Conservation (phyloP, 352 stramenopile species). For the Phytophthora europaea region DNA sequence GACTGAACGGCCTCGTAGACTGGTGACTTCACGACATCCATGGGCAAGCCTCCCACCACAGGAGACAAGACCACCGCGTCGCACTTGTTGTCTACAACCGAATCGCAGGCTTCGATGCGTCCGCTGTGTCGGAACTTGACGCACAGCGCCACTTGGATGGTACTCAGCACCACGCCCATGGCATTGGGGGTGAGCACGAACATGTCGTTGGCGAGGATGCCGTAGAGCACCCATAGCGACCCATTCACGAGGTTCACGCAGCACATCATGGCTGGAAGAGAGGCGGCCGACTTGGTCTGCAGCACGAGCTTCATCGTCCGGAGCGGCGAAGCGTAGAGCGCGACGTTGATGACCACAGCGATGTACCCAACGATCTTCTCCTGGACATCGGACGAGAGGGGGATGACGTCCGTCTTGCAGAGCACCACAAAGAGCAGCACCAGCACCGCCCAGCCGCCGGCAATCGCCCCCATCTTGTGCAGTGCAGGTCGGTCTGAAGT, state of each 20-base stretch:
- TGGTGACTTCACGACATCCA: conserved; percentile 21
- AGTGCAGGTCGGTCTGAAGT: conserved; percentile 25
- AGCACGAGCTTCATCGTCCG: conserved; percentile 44
- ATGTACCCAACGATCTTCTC: conserved; percentile 44
- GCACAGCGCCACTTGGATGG: conserved; percentile 47
- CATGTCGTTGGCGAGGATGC: conserved; percentile 39
- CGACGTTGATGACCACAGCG: conserved; percentile 35
- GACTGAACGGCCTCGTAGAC: conserved; percentile 28
- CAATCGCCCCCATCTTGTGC: conserved; percentile 23
- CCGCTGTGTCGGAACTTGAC: conserved; percentile 39
- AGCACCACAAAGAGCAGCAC: conserved; percentile 28
- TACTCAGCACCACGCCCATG: conserved; percentile 36
- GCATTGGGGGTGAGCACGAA: conserved; percentile 48
- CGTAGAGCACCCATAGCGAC: conserved; percentile 37
- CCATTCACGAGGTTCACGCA: conserved; percentile 40
- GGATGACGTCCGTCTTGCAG: conserved; percentile 24
- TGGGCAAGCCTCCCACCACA: conserved; percentile 9
- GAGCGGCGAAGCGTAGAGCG: conserved; percentile 39
- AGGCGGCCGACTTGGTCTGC: conserved; percentile 41
- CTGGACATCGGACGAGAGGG: conserved; percentile 21
- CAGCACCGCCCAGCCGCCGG: conserved; percentile 6
- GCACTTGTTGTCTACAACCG: conserved; percentile 14
- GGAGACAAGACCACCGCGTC: conserved; percentile 18
- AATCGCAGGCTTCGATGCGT: conserved; percentile 4
- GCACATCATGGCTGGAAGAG: conserved; percentile 38